Percentiles rank a stretch among this genome's conserved stretches.
These are phyloP conservation scores for Elaeis oleifera DNA, from an alignment of 202 grass and related monocot genomes.

Conservation along the genomic window DNA sequence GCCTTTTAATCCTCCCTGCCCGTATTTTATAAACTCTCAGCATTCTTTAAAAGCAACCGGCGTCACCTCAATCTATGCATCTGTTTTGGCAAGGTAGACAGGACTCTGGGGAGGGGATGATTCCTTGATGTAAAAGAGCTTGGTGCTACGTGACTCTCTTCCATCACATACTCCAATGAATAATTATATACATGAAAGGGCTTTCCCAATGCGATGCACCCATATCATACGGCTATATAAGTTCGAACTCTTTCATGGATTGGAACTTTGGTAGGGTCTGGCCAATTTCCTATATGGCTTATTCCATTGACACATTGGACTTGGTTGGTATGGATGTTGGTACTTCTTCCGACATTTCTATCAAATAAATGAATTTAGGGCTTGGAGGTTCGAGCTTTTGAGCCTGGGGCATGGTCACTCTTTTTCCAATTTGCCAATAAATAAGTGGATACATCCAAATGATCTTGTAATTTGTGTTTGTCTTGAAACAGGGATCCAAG, in stretches of 20 bases:
- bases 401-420: conserved; percentile 29
- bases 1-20: no score
- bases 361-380: conserved; percentile 44
- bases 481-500: conserved; percentile 47
- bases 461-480: conserved; percentile 40
- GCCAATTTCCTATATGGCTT: no score
- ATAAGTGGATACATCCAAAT: conserved; percentile 31
- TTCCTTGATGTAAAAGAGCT: neutral
- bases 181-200: no score
- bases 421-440: conserved; percentile 28
- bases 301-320: no score
- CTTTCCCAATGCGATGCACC: no score
- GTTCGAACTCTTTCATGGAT: no score
- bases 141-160: neutral
- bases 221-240: no score
- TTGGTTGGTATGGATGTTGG: conserved; percentile 39
- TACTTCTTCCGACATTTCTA: conserved; percentile 39
- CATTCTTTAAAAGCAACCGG: no score
- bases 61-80: conserved; percentile 24
- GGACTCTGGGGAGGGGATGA: conserved; percentile 23
- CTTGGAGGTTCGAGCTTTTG: conserved; percentile 52
- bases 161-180: no score
- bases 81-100: conserved; percentile 35
- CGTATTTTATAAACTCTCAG: no score
- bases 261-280: no score